Conservation (phyloP, 208 protist species). For the Crithidia expoeki region DNA sequence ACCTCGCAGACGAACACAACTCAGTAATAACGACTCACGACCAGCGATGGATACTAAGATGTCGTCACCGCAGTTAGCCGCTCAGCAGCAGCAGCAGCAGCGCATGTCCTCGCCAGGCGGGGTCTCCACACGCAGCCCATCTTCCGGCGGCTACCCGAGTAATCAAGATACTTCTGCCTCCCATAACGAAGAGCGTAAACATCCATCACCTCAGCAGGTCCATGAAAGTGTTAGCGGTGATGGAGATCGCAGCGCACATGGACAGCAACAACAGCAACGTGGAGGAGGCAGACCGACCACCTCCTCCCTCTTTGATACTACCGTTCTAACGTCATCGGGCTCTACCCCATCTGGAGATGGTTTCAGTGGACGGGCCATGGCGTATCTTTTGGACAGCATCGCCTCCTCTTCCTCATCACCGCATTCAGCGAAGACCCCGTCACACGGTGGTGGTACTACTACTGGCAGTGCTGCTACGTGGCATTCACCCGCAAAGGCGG, state of each 20-base stretch:
- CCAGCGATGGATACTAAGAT: background rate
- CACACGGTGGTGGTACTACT: background rate
- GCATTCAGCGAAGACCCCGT: constrained; percentile 19
- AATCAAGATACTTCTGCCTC: constrained; percentile 1
- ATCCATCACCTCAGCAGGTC: background rate
- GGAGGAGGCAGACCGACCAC: background rate
- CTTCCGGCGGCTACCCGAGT: constrained; percentile 13
- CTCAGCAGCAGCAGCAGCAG: background rate
- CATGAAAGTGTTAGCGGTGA: background rate
- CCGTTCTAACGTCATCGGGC: constrained; percentile 15
- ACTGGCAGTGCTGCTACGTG: background rate
- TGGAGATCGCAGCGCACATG: background rate
- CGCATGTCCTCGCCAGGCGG: background rate
- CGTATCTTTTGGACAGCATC: constrained; percentile 34
- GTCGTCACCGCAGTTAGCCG: background rate
- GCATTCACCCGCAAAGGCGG: constrained; percentile 1
- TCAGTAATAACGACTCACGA: no score
- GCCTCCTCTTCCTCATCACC: constrained; percentile 19
- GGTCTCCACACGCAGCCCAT: background rate
- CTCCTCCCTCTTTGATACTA: constrained; percentile 21
- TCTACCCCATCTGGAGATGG: constrained; percentile 19
- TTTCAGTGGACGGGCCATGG: constrained; percentile 15
- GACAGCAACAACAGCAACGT: background rate
- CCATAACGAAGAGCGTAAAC: background rate
- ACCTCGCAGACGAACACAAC: no score